Evolutionary conservation across 495 filamentous ascomycete species (phyloP), one percentile per base, ranked within the genome.

Genomic region (Podospora didyma): DNA sequence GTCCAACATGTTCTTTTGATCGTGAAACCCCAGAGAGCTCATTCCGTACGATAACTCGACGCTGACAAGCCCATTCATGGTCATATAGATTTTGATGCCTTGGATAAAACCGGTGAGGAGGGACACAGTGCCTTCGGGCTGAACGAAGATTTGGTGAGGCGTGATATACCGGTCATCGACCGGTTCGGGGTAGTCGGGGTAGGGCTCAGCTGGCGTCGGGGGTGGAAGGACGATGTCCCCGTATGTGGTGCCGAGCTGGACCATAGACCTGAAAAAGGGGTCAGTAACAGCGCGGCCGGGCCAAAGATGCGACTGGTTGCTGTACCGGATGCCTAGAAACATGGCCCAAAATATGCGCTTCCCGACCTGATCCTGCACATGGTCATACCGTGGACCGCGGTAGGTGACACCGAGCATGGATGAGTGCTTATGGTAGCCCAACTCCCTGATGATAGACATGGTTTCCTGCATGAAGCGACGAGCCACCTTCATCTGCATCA

Each of bases 141-240:
- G 90, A 2, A 73, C 72, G 26, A 83, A 73, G 46, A 88, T 76
- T 54, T 87, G 81, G 2, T 79, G 78, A 0, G 82, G 59, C 50
- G 81, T 83, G 47, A 96, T 84, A 56, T 79, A 91, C 28, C 86
- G 82, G 62, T 96, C 90, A 62, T 96, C 91, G 2, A 92, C 75
- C 58, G 92, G 89, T 4, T 82, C 63, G 0, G 91, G 91, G 2
- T 90, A 71, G n/a, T 89, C 89, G 1, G 91, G 90, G 66, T 92
- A 92, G 3, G 84, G 87, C 24, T 89, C 82, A 19, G 75, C 82
- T 3, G 84, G 79, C 0, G 89, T 94, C 22, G 84, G 81, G 2
- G 89, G 88, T 31, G 86, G 81, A 9, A 94, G 77, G 14, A 84
- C 71, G 12, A 89, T 69, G 51, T 86, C 85, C 42, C 79, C 80